Evolutionary conservation across 345 rosid genomes (phyloP).

Genomic region (Murraya koenigii): DNA sequence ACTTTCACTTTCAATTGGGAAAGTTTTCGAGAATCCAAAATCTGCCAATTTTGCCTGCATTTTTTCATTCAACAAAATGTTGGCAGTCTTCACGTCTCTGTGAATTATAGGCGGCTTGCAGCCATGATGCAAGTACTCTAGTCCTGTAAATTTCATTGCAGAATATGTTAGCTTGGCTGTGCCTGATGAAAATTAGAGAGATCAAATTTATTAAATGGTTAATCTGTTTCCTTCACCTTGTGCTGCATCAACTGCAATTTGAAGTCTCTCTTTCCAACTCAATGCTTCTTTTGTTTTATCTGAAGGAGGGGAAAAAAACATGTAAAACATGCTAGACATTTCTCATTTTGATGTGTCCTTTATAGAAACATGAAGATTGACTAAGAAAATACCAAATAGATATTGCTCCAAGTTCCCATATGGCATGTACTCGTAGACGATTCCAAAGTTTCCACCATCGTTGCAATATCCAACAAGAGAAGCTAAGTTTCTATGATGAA

Average conservation of each 20-base stretch:
- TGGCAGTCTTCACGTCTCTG: conserved; percentile 45
- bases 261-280: conserved; percentile 35
- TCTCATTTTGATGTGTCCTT: background rate
- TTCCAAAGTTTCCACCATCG: conserved; percentile 24
- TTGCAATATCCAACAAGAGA: conserved; percentile 41
- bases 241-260: conserved; percentile 39
- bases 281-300: conserved; percentile 6
- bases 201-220: background rate
- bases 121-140: conserved; percentile 26
- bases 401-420: conserved; percentile 21
- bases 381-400: conserved; percentile 21
- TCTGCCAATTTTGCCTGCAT: conserved; percentile 42
- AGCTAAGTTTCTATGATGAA: conserved; percentile 43
- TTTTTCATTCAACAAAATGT: conserved; percentile 42
- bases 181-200: background rate
- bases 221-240: conserved; percentile 21
- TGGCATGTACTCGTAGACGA: conserved; percentile 43
- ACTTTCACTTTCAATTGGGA: conserved; percentile 34
- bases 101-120: conserved; percentile 28
- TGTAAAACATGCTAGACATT: background rate
- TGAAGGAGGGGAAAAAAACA: conserved; percentile 1
- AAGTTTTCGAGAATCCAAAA: conserved; percentile 41
- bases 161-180: background rate
- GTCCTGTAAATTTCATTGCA: conserved; percentile 17
- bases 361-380: background rate